Percentiles rank a stretch among this genome's conserved stretches.
Conservation (phyloP, 2,329 filamentous ascomycete species). For the Paracorniculantispora psalliotae region DNA sequence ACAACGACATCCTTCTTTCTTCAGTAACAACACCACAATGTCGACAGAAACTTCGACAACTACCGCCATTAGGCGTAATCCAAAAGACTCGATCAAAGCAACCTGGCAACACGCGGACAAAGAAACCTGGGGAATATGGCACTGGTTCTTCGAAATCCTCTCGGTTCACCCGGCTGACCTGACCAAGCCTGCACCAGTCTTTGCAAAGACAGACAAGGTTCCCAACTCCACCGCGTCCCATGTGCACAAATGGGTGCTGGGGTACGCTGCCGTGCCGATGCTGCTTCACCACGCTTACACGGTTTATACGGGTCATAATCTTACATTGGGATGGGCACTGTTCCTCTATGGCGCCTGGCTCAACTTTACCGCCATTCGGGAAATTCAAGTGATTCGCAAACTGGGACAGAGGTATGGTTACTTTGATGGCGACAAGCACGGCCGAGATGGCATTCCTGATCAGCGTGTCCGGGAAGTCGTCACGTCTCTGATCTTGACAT, state of each 20-base stretch:
- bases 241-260: conserved; percentile 35
- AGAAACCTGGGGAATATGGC: conserved; percentile 26
- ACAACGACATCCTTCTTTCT: background rate
- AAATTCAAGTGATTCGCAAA: conserved; percentile 32
- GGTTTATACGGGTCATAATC: conserved; percentile 25
- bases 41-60: conserved; percentile 8
- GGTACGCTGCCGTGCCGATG: conserved; percentile 33
- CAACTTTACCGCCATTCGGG: conserved; percentile 35
- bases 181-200: conserved; percentile 30
- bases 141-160: conserved; percentile 29
- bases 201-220: conserved; percentile 37
- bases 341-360: conserved; percentile 35
- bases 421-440: conserved; percentile 40
- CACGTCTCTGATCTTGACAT: conserved; percentile 28
- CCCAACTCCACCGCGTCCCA: conserved; percentile 32
- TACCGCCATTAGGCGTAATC: conserved; percentile 6
- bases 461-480: conserved; percentile 30
- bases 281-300: conserved; percentile 32
- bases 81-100: conserved; percentile 36
- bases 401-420: conserved; percentile 35
- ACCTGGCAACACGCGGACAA: conserved; percentile 30
- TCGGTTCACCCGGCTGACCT: conserved; percentile 24
- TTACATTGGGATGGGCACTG: conserved; percentile 25
- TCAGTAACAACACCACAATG: background rate
- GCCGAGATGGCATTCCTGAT: conserved; percentile 38